Percentiles rank a stretch among this genome's conserved stretches.
phyloP scores from a whole-genome alignment of 2,329 filamentous ascomycete species.

The Cladosporium cucumerinum region DNA sequence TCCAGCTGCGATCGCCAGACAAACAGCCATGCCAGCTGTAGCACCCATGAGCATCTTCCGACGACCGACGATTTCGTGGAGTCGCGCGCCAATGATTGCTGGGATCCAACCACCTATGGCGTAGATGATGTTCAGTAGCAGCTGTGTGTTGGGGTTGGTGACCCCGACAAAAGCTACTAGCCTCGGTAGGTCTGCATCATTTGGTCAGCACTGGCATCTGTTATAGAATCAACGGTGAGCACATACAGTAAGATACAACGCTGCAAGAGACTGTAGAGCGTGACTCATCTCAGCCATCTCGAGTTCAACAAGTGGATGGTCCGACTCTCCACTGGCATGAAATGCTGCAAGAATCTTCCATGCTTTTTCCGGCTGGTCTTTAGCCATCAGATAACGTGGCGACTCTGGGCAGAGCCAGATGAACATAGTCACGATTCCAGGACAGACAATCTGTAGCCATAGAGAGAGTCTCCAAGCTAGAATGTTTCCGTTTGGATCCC shows the following conservation, averaged over 20 bases:
- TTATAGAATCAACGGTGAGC: too few relatives aligned
- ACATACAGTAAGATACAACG: slow-evolving; percentile 26
- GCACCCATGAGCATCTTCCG: slow-evolving; percentile 10
- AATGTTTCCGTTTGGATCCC: not conserved
- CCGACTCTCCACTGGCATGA: slow-evolving; percentile 43
- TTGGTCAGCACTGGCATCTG: not conserved
- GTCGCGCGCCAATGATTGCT: slow-evolving; percentile 6
- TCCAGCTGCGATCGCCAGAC: not conserved
- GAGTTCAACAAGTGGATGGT: slow-evolving; percentile 45
- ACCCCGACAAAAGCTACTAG: slow-evolving; percentile 39
- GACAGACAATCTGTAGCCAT: slow-evolving; percentile 29
- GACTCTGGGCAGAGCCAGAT: slow-evolving; percentile 45
- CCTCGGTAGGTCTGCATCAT: slow-evolving; percentile 21
- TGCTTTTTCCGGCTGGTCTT: slow-evolving; percentile 45
- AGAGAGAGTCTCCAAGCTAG: slow-evolving; percentile 46
- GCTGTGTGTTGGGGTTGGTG: slow-evolving; percentile 35
- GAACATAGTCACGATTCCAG: slow-evolving; percentile 21
- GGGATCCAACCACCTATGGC: slow-evolving; percentile 28
- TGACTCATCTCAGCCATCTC: slow-evolving; percentile 31
- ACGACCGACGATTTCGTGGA: slow-evolving; percentile 4
- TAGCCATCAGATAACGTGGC: slow-evolving; percentile 49
- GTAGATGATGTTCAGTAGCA: slow-evolving; percentile 42
- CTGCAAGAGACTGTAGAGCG: slow-evolving; percentile 25
- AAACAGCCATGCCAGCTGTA: not conserved
- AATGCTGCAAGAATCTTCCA: slow-evolving; percentile 44